Evolutionary conservation across 2,329 filamentous ascomycete species (phyloP).

Genomic region (Pleoardoris graminearum): DNA sequence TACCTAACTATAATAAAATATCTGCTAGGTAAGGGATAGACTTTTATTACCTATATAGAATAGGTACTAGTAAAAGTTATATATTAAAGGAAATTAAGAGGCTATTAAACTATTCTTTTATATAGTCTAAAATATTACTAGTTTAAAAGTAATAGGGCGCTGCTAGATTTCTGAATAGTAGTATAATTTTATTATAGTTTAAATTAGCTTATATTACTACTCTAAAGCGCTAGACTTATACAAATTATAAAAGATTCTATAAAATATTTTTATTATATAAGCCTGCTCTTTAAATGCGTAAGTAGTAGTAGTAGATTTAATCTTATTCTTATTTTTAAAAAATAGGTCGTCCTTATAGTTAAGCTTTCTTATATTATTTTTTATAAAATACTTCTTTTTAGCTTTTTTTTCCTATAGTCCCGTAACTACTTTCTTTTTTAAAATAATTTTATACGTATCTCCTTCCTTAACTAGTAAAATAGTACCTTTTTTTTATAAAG

Average conservation of each 20-base stretch:
- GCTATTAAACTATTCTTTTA: not conserved
- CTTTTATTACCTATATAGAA: constrained; percentile 3
- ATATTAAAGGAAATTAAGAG: not conserved
- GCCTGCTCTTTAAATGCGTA: constrained; percentile 3
- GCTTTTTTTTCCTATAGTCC: not conserved
- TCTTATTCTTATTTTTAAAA: not conserved
- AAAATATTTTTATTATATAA: not conserved
- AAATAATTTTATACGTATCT: not conserved
- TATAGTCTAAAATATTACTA: not conserved
- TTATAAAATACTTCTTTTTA: not conserved
- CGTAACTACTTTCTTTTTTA: constrained; percentile 1
- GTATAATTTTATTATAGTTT: constrained; percentile 2
- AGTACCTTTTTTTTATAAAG: not conserved
- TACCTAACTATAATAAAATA: not conserved
- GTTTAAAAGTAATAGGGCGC: not conserved
- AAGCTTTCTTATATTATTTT: constrained; percentile 6
- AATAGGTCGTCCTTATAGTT: not conserved
- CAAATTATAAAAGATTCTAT: not conserved
- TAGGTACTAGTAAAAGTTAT: constrained; percentile 1
- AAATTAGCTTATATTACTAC: not conserved
- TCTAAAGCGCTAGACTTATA: not conserved
- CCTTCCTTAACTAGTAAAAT: not conserved
- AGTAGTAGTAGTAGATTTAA: not conserved
- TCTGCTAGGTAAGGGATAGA: not conserved
- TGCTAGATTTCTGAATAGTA: not conserved